Conservation (phyloP, 73 alveolate genomes). For the Breviolum minutum region DNA sequence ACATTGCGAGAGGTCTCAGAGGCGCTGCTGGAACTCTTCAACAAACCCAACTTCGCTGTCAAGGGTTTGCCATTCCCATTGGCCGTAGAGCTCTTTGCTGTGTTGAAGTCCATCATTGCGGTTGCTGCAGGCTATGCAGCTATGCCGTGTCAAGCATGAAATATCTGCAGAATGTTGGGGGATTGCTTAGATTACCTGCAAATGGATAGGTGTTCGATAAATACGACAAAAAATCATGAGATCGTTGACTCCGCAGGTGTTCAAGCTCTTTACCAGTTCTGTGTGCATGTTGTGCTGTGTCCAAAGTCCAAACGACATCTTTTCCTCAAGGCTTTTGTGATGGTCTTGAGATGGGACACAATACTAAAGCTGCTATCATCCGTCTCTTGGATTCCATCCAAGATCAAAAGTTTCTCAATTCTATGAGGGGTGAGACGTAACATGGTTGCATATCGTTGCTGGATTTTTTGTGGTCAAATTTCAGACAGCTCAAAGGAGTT, state of each 20-base stretch:
- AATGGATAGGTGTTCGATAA: too few relatives aligned
- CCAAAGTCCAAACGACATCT: too few relatives aligned
- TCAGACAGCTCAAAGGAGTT: too few relatives aligned
- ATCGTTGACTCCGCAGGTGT: too few relatives aligned
- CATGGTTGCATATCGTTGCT: too few relatives aligned
- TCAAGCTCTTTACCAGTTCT: too few relatives aligned
- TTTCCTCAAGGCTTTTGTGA: slow-evolving; percentile 52
- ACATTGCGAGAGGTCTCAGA: background rate
- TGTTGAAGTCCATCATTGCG: slow-evolving; percentile 64
- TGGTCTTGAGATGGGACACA: slow-evolving; percentile 75
- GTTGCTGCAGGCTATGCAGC: slow-evolving; percentile 53
- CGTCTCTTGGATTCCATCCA: slow-evolving; percentile 1
- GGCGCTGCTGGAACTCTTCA: slow-evolving; percentile 68
- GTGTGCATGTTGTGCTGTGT: background rate
- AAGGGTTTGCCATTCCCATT: background rate
- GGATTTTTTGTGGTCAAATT: too few relatives aligned
- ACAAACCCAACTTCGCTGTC: slow-evolving; percentile 60
- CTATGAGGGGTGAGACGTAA: too few relatives aligned
- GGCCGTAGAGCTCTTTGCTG: slow-evolving; percentile 78
- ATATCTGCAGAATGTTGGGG: too few relatives aligned
- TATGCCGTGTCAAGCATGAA: background rate
- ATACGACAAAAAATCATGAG: too few relatives aligned
- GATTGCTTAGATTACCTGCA: too few relatives aligned
- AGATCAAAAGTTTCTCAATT: background rate
- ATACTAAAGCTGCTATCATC: slow-evolving; percentile 62